Percentiles rank a stretch among this genome's conserved stretches.
Evolutionary conservation across 2,329 filamentous ascomycete species (phyloP).

Genomic region (Scedosporium minutisporum): DNA sequence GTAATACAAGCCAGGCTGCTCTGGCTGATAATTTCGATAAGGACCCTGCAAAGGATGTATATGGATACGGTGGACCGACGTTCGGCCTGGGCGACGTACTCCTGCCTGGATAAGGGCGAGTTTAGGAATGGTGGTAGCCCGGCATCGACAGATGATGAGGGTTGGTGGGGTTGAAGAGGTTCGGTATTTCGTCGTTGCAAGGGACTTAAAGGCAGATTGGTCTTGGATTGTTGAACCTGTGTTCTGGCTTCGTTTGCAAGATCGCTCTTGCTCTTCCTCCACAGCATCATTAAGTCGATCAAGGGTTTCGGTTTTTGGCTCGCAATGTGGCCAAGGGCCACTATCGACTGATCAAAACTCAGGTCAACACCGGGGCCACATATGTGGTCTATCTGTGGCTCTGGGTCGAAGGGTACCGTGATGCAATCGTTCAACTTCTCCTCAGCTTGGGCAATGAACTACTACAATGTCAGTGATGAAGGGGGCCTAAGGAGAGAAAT

Average conservation of each 20-base stretch:
- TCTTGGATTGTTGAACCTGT: slow-evolving; percentile 45
- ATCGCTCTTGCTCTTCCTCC: slow-evolving; percentile 94
- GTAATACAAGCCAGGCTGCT: slow-evolving; percentile 76
- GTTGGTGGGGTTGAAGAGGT: slow-evolving; percentile 41
- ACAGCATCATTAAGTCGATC: slow-evolving; percentile 96
- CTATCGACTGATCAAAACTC: slow-evolving; percentile 87
- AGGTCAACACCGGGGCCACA: slow-evolving; percentile 85
- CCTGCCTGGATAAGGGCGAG: slow-evolving; percentile 42
- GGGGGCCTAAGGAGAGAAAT: neutral
- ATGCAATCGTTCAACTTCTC: slow-evolving; percentile 89
- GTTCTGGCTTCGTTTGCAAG: slow-evolving; percentile 60
- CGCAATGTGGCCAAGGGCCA: slow-evolving; percentile 87
- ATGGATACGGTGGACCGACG: slow-evolving; percentile 89
- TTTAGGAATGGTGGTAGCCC: slow-evolving; percentile 17
- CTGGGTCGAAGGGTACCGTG: slow-evolving; percentile 65
- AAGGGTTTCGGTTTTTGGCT: slow-evolving; percentile 88
- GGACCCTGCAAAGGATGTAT: slow-evolving; percentile 85
- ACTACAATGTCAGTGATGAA: slow-evolving; percentile 5
- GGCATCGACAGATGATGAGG: slow-evolving; percentile 12
- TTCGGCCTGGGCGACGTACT: slow-evolving; percentile 70
- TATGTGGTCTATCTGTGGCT: slow-evolving; percentile 77
- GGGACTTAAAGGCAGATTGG: slow-evolving; percentile 31
- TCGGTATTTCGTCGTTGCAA: slow-evolving; percentile 67
- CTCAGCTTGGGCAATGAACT: slow-evolving; percentile 94
- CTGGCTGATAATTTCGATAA: slow-evolving; percentile 89